These are phyloP conservation scores for Pelargonium australe DNA, from an alignment of 441 rosid species.

Conservation along the genomic window DNA sequence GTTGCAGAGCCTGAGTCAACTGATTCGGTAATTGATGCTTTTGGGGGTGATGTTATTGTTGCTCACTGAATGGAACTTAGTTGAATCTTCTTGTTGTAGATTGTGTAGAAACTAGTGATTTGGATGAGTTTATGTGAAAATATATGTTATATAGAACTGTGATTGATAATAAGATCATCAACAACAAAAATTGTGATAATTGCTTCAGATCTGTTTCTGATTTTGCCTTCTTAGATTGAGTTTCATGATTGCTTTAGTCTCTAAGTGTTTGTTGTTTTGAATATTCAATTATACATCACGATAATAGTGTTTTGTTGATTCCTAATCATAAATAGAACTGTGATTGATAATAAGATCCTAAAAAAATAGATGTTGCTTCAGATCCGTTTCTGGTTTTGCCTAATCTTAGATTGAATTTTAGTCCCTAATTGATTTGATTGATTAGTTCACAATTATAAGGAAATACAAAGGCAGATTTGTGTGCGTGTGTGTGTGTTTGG, in stretches of 20 bases:
- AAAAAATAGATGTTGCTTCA: too few species aligned
- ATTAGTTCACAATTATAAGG: too few species aligned
- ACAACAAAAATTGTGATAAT: not conserved
- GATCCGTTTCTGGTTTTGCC: too few species aligned
- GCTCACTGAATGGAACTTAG: slow-evolving; percentile 24
- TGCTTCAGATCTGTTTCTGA: not conserved
- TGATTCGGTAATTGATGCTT: slow-evolving; percentile 20
- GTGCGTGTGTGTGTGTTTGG: too few species aligned
- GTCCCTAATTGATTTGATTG: too few species aligned
- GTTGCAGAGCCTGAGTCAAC: slow-evolving; percentile 20
- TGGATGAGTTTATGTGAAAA: not conserved
- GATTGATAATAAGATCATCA: slow-evolving; percentile 12
- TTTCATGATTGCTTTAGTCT: not conserved
- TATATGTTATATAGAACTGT: not conserved
- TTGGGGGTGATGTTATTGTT: not conserved
- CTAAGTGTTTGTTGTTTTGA: not conserved
- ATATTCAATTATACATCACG: too few species aligned
- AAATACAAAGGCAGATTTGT: too few species aligned
- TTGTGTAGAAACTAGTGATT: slow-evolving; percentile 19
- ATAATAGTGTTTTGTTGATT: too few species aligned
- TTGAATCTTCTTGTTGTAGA: not conserved
- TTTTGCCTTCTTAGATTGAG: not conserved
- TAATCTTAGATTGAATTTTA: too few species aligned
- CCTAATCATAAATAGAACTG: too few species aligned
- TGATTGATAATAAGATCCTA: too few species aligned